These are phyloP conservation scores for Ceratocystis harringtonii DNA, from an alignment of 2,329 filamentous ascomycete genomes.

Conservation along the genomic window DNA sequence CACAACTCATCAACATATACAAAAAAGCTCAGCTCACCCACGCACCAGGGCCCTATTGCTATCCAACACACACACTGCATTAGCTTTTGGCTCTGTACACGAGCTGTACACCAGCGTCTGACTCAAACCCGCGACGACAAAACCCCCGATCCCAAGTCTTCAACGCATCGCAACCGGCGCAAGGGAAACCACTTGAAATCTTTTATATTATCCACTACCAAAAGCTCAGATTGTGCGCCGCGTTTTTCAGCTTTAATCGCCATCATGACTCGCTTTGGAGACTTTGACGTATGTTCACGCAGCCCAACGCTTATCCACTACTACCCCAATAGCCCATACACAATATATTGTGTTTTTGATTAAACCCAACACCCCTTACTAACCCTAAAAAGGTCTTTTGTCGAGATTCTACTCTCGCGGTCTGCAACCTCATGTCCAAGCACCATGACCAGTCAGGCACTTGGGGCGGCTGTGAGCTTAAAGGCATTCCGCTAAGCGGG, in stretches of 20 bases:
- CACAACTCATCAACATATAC: neutral
- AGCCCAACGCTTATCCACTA: neutral
- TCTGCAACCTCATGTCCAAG: constrained; percentile 63
- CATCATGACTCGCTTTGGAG: constrained; percentile 38
- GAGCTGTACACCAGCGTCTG: neutral
- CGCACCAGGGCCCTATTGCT: neutral
- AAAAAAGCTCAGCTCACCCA: neutral
- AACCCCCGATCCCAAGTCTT: too few species aligned
- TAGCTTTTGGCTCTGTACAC: too few species aligned
- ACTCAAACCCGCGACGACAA: neutral
- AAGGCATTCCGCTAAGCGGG: constrained; percentile 56
- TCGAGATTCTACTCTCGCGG: constrained; percentile 65
- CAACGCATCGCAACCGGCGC: too few species aligned
- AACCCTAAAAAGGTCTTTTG: constrained; percentile 51
- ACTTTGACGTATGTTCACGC: constrained; percentile 36
- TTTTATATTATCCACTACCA: neutral
- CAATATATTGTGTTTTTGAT: too few species aligned
- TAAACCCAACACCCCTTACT: neutral
- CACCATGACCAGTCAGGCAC: constrained; percentile 42
- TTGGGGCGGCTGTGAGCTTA: constrained; percentile 58
- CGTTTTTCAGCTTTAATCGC: neutral
- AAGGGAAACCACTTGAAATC: too few species aligned
- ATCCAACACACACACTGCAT: neutral
- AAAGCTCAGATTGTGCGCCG: neutral
- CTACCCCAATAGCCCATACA: neutral